phyloP scores from a whole-genome alignment of 371 early-diverging fungal genomes.

The Saksenaea oblongispora region DNA sequence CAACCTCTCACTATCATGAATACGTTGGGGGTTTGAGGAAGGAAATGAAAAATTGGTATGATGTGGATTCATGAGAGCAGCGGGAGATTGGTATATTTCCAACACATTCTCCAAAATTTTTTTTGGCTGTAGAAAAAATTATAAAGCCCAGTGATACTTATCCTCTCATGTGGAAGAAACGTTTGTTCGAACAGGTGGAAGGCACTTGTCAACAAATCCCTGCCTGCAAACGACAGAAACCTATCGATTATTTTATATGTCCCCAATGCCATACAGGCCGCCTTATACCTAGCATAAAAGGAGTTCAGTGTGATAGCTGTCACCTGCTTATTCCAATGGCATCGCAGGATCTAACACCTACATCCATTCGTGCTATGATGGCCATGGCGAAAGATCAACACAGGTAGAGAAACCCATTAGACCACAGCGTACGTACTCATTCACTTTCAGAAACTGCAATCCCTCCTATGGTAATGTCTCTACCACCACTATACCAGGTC shows the following conservation, averaged over 20 bases:
- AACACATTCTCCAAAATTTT: neutral
- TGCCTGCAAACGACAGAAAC: neutral
- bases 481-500: conserved; percentile 3
- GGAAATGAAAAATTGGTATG: neutral
- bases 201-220: neutral
- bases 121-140: neutral
- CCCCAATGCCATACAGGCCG: conserved; percentile 9
- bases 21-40: neutral
- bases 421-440: neutral
- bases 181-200: conserved; percentile 11
- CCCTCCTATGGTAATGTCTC: neutral
- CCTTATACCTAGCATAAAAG: conserved; percentile 3
- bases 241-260: conserved; percentile 6
- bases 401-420: neutral
- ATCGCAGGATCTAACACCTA: conserved; percentile 3
- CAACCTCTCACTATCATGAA: neutral
- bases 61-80: neutral
- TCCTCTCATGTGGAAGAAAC: conserved; percentile 4
- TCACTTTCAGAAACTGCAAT: neutral
- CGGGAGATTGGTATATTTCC: neutral
- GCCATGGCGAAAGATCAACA: neutral
- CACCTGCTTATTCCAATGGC: conserved; percentile 5
- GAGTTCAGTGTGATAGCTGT: conserved; percentile 9
- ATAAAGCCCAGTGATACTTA: neutral
- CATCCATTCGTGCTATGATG: conserved; percentile 4